Evolutionary conservation across 2,329 filamentous ascomycete genomes (phyloP).

Genomic region (Sarocladium oryzae): DNA sequence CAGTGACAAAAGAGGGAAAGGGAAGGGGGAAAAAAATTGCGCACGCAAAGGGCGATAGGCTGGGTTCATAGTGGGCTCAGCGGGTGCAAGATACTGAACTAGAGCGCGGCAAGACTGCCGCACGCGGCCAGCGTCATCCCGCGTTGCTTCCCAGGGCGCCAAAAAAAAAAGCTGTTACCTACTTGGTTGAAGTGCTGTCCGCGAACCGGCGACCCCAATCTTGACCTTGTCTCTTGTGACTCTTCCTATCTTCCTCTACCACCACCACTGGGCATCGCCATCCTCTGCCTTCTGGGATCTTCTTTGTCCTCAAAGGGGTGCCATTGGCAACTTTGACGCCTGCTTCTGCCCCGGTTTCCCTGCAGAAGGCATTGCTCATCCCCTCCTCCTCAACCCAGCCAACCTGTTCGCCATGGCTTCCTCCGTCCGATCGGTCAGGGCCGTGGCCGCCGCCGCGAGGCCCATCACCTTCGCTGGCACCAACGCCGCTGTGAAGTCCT

Average conservation of each 20-base stretch:
- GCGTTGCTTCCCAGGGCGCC: background rate
- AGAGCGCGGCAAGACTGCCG: background rate
- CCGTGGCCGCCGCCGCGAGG: constrained; percentile 26
- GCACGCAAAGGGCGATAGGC: background rate
- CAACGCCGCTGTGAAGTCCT: constrained; percentile 13
- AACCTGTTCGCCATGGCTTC: constrained; percentile 35
- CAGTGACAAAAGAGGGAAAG: too few relatives aligned
- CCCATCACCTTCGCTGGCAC: constrained; percentile 16
- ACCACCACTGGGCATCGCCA: background rate
- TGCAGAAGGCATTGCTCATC: background rate
- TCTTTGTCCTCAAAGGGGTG: background rate
- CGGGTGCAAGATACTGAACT: background rate
- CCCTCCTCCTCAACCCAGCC: background rate
- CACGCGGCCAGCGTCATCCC: constrained; percentile 1
- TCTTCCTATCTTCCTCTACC: background rate
- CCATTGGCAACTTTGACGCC: background rate
- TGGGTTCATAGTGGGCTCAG: background rate
- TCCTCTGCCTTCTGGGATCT: background rate
- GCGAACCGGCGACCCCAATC: background rate
- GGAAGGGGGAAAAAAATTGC: background rate
- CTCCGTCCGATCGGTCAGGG: constrained; percentile 35
- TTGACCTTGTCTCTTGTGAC: background rate
- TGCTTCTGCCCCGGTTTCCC: background rate
- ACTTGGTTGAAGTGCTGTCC: background rate
- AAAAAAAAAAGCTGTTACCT: background rate